These are phyloP conservation scores for Plectosphaerella sp. DNA, from an alignment of 2,329 filamentous ascomycete species.

Conservation along the genomic window DNA sequence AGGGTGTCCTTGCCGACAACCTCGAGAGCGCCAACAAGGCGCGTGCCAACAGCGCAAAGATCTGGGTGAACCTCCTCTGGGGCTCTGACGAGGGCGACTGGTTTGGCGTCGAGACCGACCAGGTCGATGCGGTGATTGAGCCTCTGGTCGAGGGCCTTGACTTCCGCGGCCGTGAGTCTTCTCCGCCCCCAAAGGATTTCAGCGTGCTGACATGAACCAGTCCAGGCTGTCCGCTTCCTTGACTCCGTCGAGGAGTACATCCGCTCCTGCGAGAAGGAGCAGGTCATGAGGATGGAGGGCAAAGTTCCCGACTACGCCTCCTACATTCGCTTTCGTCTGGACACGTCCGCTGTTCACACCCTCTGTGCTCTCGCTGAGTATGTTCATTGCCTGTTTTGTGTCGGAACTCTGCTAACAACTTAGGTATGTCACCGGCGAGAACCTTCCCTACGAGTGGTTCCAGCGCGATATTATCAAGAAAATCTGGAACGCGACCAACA, in stretches of 20 bases:
- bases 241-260: constrained; percentile 17
- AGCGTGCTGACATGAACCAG: background rate
- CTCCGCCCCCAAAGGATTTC: background rate
- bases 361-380: constrained; percentile 21
- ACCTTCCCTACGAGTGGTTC: background rate
- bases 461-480: background rate
- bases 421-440: background rate
- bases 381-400: background rate
- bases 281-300: constrained; percentile 17
- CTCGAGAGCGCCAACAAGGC: constrained; percentile 18
- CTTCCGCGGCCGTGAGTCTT: no score
- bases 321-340: constrained; percentile 22
- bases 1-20: constrained; percentile 20
- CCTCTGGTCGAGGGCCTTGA: constrained; percentile 14
- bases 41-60: constrained; percentile 16
- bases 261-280: constrained; percentile 19
- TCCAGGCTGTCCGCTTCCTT: constrained; percentile 3
- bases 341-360: constrained; percentile 18
- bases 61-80: constrained; percentile 13
- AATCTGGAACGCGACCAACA: constrained; percentile 18
- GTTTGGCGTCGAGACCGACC: constrained; percentile 7
- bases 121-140: constrained; percentile 18
- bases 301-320: constrained; percentile 18
- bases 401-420: background rate
- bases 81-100: background rate